Evolutionary conservation across 441 rosid genomes (phyloP), one percentile per base, ranked within the genome.

Genomic region (Raphanus hybrid): DNA sequence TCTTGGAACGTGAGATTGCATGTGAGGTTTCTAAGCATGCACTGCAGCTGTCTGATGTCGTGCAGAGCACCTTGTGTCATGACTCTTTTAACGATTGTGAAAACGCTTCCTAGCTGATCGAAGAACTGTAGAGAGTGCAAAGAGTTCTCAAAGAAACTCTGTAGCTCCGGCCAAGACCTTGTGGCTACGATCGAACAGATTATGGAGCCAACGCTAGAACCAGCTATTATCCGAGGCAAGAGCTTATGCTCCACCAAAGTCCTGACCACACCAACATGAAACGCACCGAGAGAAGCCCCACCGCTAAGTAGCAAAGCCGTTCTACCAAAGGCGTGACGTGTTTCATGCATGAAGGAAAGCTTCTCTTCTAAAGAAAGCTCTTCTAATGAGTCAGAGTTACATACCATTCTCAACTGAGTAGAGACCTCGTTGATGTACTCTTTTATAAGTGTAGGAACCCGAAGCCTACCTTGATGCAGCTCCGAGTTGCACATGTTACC

Each of bases 281-380:
- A 90, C 15, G 99, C 91, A 75, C 99, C 99, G 16, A 94, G 97
- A 9, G 98, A 92, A 74, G 99, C 98, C 69, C 97, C 99, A 71
- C 99, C 99, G 20, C 99, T 94, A 72, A 94, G 71, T 78, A 94
- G 99, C 87, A 94, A 83, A 60, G 99, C 99, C n/a, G 99, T 94
- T 75, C 99, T 88, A 29, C 99, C 99, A 85, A 91, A 94, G 26
- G 98, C 94, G 74, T 94, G 99, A 11, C 99, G 84, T 1, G 98
- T 94, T 82, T 94, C 99, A 45, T 94, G 99, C 97, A 91, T 87
- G 74, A 92, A 94, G 14, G 97, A 73, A 69, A 91, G 99, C 87
- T 86, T 92, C 82, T 94, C 99, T 81, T 94, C 99, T 73, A 89
- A 65, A n/a, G 93, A 82, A 78, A 94, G 93, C 86, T 91, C 98